Evolutionary conservation across 257 asterid species (phyloP).

Genomic region (Voacanga thouarsii): DNA sequence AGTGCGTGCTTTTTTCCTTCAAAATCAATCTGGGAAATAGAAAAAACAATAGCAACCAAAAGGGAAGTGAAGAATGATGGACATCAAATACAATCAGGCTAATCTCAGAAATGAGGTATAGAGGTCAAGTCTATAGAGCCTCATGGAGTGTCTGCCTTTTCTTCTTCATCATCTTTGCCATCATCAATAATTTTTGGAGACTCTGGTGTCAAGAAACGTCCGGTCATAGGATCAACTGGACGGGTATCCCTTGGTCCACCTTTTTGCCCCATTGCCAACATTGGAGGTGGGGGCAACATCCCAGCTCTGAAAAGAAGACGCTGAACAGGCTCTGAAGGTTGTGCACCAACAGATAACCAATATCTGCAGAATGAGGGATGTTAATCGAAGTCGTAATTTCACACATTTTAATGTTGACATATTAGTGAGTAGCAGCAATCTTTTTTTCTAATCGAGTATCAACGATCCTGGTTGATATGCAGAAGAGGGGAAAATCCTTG

Average conservation of each 20-base stretch:
- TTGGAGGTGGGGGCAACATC: slow-evolving; percentile 83
- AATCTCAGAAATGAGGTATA: neutral
- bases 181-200: slow-evolving; percentile 15
- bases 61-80: neutral
- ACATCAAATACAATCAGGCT: neutral
- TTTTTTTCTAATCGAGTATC: neutral
- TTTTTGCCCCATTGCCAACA: slow-evolving; percentile 88
- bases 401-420: neutral
- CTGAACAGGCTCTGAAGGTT: slow-evolving; percentile 85
- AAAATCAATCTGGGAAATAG: neutral
- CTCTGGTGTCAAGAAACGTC: slow-evolving; percentile 45
- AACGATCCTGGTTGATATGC: neutral
- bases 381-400: slow-evolving; percentile 11
- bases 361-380: slow-evolving; percentile 45
- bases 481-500: neutral
- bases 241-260: slow-evolving; percentile 85
- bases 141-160: slow-evolving; percentile 4
- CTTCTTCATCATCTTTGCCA: slow-evolving; percentile 29
- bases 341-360: slow-evolving; percentile 98
- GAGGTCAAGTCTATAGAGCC: neutral
- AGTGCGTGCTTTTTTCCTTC: too few relatives aligned
- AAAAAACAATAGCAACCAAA: neutral
- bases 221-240: slow-evolving; percentile 77
- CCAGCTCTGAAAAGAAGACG: slow-evolving; percentile 90
- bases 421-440: neutral